Base-by-base conservation (phyloP, 2,329 filamentous ascomycete species). In the Metarhizium guizhouense region DNA sequence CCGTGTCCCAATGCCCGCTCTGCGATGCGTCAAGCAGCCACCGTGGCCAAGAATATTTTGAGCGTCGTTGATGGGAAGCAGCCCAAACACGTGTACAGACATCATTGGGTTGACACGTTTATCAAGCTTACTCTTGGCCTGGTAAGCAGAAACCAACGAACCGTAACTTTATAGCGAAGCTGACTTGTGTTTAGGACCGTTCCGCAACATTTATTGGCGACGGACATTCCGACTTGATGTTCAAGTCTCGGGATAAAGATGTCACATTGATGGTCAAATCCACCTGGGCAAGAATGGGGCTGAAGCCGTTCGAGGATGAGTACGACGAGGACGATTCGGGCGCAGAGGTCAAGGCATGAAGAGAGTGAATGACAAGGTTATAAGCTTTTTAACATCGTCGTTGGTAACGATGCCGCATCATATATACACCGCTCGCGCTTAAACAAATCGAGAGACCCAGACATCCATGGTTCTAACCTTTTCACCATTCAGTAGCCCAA, bases 81-180 rank as follows among this genome's bases (percentile, higher is more conserved):
- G 32, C 73, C 73, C 3, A 67, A 59, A 3, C 61, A 71, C 8
- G 63, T 60, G 5, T 83, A 80, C 56, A 65, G 63, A 30, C 70
- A 72, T 11, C 62, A 70, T 32, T 78, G 74, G 72, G 68, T 73
- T 2, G 78, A 82, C 52, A 73, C 72, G 0, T 66, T 74, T 5
- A 82, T 81, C 56, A 80, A 81, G 63, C 61, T 83, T 60, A 82
- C 79, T 0, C 64, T 82, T 7, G 79, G 79, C 10, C 59, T 81
- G 64, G 78, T 81, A 64, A 66, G 74, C 63, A 13, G 30, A 16
- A n/a, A 18, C 32, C 25, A 25, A 3, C n/a, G 16, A 4, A 1
- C 25, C 10, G 11, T n/a, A 1, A 16, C 18, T n/a, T 38, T 36
- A 25, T 20, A 34, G 13, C 18, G 16, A 18, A 25, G n/a, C 25